Percentiles rank a stretch among this genome's conserved stretches.
phyloP scores from a whole-genome alignment of 106 monocot species.

The Triglochin maritima region DNA sequence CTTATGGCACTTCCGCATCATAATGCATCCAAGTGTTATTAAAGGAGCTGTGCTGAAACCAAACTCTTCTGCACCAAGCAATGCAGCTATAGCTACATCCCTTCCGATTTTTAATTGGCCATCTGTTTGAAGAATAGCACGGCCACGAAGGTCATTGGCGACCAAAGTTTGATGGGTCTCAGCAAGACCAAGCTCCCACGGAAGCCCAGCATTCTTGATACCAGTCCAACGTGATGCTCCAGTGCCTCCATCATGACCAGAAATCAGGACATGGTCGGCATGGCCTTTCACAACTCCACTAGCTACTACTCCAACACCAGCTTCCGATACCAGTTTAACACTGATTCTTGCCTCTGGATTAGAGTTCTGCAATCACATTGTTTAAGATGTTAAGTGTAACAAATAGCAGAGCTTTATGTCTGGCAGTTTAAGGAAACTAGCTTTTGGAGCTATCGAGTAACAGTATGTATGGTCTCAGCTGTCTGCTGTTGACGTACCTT shows the following conservation, averaged over 20 bases:
- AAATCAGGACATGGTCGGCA: constrained; percentile 90
- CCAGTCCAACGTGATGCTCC: constrained; percentile 97
- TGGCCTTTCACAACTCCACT: constrained; percentile 96
- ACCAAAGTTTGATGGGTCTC: constrained; percentile 96
- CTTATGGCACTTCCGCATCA: constrained; percentile 95
- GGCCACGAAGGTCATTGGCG: constrained; percentile 86
- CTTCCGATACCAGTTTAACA: constrained; percentile 91
- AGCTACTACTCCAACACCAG: constrained; percentile 92
- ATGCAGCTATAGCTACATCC: constrained; percentile 81
- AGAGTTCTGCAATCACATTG: constrained; percentile 44
- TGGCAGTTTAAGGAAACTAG: no score
- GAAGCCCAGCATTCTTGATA: constrained; percentile 90
- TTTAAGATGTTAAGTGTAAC: background rate
- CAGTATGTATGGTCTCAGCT: no score
- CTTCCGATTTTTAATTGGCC: constrained; percentile 91
- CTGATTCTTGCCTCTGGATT: constrained; percentile 85
- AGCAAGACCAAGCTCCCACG: constrained; percentile 93
- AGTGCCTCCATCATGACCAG: constrained; percentile 94
- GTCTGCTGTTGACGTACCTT: constrained; percentile 40
- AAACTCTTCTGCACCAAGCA: constrained; percentile 95
- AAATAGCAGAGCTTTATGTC: no score
- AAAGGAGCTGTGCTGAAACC: constrained; percentile 95
- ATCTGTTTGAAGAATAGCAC: constrained; percentile 83
- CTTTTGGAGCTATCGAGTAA: no score
- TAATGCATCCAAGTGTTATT: constrained; percentile 90